Evolutionary conservation across 73 alveolate genomes (phyloP).

Genomic region (Paramecium sonneborni): DNA sequence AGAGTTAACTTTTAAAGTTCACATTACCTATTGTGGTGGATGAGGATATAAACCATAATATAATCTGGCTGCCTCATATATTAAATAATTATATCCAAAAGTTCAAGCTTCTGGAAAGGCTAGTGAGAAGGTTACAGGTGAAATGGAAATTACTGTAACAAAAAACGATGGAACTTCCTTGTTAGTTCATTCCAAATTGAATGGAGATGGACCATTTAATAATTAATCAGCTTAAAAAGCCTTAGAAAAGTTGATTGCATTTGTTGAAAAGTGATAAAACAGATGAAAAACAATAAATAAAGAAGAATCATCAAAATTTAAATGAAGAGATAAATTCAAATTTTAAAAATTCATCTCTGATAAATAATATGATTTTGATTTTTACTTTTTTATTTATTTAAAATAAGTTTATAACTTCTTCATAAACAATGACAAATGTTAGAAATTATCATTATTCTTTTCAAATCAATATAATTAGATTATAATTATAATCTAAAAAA

Average conservation of each 20-base stretch:
- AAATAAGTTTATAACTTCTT: neutral
- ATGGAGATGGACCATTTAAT: constrained; percentile 44
- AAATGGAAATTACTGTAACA: constrained; percentile 38
- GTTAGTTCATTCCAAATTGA: neutral
- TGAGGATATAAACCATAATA: constrained; percentile 48
- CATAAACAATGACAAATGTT: too few species aligned
- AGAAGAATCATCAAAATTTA: neutral
- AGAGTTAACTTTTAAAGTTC: neutral
- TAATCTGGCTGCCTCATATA: neutral
- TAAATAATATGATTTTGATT: neutral
- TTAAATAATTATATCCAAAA: constrained; percentile 33
- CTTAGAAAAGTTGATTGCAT: neutral
- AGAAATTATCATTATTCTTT: too few species aligned
- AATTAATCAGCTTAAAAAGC: constrained; percentile 14
- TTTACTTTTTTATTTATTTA: neutral
- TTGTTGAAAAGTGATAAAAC: neutral
- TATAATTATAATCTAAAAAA: too few species aligned
- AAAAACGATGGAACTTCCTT: neutral
- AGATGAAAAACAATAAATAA: neutral
- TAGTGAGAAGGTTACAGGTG: constrained; percentile 23
- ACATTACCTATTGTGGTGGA: constrained; percentile 39
- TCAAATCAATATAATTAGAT: too few species aligned
- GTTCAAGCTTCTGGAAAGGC: constrained; percentile 20
- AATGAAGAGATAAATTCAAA: constrained; percentile 12
- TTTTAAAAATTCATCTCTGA: neutral